A percentile compares a stretch with the other conserved stretches of the same genome.
phyloP scores from a whole-genome alignment of 306 rosid genomes.

The Prosopis cineraria region DNA sequence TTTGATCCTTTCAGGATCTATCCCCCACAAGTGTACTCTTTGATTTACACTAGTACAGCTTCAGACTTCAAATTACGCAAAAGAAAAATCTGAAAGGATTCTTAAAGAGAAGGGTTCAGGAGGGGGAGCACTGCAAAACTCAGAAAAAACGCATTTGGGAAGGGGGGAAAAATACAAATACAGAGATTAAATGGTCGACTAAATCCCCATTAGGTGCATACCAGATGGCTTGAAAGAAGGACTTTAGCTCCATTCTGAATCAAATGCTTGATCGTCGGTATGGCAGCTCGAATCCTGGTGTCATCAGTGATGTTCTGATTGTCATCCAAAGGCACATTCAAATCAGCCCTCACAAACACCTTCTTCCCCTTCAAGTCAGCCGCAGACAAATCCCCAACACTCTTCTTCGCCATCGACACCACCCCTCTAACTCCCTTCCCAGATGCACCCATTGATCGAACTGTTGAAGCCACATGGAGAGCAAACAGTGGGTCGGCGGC shows the following conservation, averaged over 20 bases:
- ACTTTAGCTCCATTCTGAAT: constrained; percentile 89
- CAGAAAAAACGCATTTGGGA: background rate
- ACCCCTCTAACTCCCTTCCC: constrained; percentile 59
- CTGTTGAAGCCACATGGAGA: constrained; percentile 60
- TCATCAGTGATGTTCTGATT: constrained; percentile 92
- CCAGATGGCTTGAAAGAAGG: constrained; percentile 93
- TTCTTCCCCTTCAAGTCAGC: constrained; percentile 88
- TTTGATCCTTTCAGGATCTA: background rate
- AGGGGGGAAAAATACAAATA: background rate
- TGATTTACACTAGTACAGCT: background rate
- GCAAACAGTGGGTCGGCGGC: constrained; percentile 79
- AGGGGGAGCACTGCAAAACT: background rate
- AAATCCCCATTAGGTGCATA: constrained; percentile 28
- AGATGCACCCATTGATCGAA: constrained; percentile 40
- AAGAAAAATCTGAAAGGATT: background rate
- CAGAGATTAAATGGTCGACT: constrained; percentile 5
- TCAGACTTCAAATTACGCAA: background rate
- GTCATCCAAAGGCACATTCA: constrained; percentile 92
- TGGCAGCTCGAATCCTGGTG: constrained; percentile 90
- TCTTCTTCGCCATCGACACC: constrained; percentile 87
- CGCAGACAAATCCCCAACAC: constrained; percentile 74
- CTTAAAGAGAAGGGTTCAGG: background rate
- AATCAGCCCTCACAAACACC: constrained; percentile 89
- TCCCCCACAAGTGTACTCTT: background rate
- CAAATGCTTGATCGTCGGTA: constrained; percentile 91